Percentiles rank a stretch among this genome's conserved stretches.
Evolutionary conservation across 306 rosid species (phyloP).

Genomic region (Lathyrus oleraceus): DNA sequence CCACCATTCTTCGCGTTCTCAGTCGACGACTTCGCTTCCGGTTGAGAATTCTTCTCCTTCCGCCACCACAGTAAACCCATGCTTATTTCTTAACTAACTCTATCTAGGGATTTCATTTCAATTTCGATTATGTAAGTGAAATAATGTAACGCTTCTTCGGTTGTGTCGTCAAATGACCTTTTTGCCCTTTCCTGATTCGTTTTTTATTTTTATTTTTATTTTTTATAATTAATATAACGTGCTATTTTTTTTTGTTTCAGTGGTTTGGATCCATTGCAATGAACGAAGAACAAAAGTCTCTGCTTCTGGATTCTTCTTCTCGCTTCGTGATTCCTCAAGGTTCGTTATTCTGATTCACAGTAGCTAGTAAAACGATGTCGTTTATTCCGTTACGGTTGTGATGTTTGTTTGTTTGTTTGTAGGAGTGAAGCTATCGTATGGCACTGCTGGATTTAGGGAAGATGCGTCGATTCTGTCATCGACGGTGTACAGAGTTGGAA

Average conservation of each 20-base stretch:
- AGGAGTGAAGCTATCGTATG: slow-evolving; percentile 75
- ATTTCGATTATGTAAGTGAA: neutral
- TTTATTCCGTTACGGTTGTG: neutral
- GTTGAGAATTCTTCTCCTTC: slow-evolving; percentile 48
- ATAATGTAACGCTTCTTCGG: neutral
- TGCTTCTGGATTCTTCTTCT: slow-evolving; percentile 57
- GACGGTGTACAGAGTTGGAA: slow-evolving; percentile 68
- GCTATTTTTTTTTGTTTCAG: neutral
- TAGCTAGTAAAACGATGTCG: neutral
- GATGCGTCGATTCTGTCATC: slow-evolving; percentile 73
- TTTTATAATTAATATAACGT: neutral
- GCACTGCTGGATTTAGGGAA: slow-evolving; percentile 84
- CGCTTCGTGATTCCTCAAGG: slow-evolving; percentile 66
- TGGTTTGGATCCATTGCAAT: slow-evolving; percentile 31
- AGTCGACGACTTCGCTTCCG: slow-evolving; percentile 34
- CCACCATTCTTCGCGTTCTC: slow-evolving; percentile 11
- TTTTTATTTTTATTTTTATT: neutral
- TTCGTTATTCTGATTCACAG: slow-evolving; percentile 1
- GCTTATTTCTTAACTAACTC: neutral
- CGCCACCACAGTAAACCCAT: slow-evolving; percentile 90
- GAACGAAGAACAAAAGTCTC: slow-evolving; percentile 62
- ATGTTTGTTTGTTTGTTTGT: neutral
- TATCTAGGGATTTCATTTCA: slow-evolving; percentile 31
- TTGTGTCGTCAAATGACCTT: slow-evolving; percentile 10
- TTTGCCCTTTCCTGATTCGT: slow-evolving; percentile 11